phyloP scores from a whole-genome alignment of 2,329 filamentous ascomycete genomes.

The Cadophora malorum region DNA sequence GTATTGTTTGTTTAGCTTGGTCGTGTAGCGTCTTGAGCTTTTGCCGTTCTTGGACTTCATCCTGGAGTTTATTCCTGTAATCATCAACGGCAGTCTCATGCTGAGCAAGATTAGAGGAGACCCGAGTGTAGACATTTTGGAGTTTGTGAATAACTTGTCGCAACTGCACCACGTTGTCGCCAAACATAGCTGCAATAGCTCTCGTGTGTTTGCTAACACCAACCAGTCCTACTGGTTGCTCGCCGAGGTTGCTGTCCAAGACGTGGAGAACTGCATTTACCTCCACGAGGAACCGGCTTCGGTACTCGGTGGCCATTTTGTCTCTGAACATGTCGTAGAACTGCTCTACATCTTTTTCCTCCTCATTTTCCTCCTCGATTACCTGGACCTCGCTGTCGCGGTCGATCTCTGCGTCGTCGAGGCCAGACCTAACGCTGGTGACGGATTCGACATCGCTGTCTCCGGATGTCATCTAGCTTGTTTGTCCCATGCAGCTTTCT shows the following conservation, averaged over 20 bases:
- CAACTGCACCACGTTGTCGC: neutral
- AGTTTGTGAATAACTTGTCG: neutral
- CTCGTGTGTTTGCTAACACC: neutral
- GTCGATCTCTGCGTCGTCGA: neutral
- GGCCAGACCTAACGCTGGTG: constrained; percentile 18
- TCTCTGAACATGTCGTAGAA: constrained; percentile 16
- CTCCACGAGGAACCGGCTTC: neutral
- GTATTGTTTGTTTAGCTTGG: neutral
- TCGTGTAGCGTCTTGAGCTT: neutral
- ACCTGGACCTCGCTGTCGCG: neutral
- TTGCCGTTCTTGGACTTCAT: neutral
- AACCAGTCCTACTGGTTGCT: neutral
- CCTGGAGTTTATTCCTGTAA: neutral
- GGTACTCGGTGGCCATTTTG: neutral
- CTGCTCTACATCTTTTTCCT: neutral
- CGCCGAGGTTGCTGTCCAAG: neutral
- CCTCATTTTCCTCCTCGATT: neutral
- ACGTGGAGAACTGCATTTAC: neutral
- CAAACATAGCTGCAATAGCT: constrained; percentile 12
- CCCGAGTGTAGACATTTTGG: neutral
- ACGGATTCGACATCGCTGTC: constrained; percentile 23
- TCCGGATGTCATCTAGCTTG: constrained; percentile 4
- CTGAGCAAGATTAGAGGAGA: neutral
- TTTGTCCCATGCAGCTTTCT: neutral
- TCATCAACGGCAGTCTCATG: neutral